Percentiles rank a stretch among this genome's conserved stretches.
Evolutionary conservation across 2,329 filamentous ascomycete genomes (phyloP).

Genomic region (Ceratocystis papillata): DNA sequence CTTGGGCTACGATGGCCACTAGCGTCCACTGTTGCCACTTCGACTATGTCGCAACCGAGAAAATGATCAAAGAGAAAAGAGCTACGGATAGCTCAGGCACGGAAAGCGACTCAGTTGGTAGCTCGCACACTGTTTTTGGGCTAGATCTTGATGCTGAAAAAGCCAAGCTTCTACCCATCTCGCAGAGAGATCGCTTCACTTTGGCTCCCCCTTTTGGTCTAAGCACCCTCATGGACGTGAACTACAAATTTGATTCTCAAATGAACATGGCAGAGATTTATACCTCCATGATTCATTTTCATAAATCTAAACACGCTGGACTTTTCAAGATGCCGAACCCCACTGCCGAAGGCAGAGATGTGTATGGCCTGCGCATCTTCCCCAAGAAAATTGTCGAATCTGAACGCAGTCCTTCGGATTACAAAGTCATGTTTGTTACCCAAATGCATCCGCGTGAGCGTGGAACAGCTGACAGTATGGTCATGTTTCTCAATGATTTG

Average conservation of each 20-base stretch:
- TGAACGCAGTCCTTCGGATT: conserved; percentile 27
- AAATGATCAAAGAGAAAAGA: background rate
- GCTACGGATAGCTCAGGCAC: background rate
- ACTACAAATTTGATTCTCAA: conserved; percentile 32
- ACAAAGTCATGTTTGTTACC: conserved; percentile 43
- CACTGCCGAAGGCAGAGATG: conserved; percentile 36
- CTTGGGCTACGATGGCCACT: background rate
- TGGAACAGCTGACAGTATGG: conserved; percentile 44
- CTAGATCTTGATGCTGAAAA: background rate
- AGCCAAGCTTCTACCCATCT: conserved; percentile 9
- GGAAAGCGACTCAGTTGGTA: background rate
- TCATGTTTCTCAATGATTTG: conserved; percentile 49
- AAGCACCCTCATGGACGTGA: conserved; percentile 30
- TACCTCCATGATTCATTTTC: conserved; percentile 37
- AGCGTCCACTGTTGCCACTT: background rate
- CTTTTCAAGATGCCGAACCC: conserved; percentile 36
- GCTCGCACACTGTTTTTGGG: background rate
- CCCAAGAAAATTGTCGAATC: conserved; percentile 16
- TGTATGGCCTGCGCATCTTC: conserved; percentile 32
- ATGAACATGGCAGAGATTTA: conserved; percentile 38
- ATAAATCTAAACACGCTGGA: conserved; percentile 33
- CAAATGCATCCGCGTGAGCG: conserved; percentile 49
- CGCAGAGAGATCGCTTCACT: background rate
- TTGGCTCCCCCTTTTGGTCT: conserved; percentile 29
- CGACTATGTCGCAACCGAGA: background rate